phyloP scores from a whole-genome alignment of 2,329 filamentous ascomycete species.

The Nothophoma quercina region DNA sequence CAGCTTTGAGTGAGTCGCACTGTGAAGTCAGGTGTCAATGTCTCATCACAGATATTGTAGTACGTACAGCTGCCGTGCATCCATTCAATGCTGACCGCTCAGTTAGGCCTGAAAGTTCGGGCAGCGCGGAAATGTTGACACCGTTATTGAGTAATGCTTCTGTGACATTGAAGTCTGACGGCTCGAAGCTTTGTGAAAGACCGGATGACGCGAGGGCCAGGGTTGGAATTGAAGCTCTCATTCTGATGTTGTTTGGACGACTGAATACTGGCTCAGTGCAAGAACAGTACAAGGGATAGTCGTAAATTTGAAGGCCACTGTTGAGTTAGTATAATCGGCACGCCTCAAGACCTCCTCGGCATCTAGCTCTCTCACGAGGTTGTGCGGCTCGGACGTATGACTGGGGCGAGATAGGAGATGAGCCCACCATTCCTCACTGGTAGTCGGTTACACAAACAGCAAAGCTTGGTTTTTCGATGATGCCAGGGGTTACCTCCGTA shows the following conservation, averaged over 20 bases:
- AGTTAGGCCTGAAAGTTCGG: conserved; percentile 7
- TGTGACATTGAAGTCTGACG: conserved; percentile 25
- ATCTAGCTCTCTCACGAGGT: conserved; percentile 7
- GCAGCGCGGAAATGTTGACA: conserved; percentile 23
- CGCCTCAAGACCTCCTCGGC: not conserved
- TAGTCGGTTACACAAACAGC: not conserved
- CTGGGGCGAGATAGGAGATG: not conserved
- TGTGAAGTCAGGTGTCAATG: conserved; percentile 8
- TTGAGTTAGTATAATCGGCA: not conserved
- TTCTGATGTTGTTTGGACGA: not conserved
- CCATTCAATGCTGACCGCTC: conserved; percentile 4
- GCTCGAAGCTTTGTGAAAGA: conserved; percentile 18
- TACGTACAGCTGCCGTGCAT: conserved; percentile 30
- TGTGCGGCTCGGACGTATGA: not conserved
- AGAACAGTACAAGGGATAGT: not conserved
- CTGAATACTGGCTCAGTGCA: not conserved
- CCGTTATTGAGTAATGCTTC: conserved; percentile 27
- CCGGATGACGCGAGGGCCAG: not conserved
- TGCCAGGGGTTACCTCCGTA: not conserved
- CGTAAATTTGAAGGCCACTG: not conserved
- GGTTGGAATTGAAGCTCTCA: not conserved
- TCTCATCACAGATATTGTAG: not conserved
- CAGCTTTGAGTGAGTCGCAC: conserved; percentile 27
- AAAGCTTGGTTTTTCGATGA: not conserved
- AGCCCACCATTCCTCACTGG: not conserved